Evolutionary conservation across 495 filamentous ascomycete species (phyloP).

Genomic region (Tuber borchii): DNA sequence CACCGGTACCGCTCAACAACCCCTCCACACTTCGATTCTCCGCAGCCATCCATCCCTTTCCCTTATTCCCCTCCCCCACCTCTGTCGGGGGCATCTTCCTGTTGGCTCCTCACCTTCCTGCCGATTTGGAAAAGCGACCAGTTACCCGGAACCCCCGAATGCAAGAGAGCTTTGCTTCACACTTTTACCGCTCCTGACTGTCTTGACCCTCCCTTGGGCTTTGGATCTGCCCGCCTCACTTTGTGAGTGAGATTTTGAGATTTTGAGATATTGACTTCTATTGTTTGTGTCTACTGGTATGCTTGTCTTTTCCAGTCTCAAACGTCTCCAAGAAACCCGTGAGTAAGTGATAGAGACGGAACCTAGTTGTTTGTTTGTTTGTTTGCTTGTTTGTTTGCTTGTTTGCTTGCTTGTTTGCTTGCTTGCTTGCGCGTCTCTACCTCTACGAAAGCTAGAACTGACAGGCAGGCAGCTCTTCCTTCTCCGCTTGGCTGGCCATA

Average conservation of each 20-base stretch:
- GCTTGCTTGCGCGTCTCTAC: background rate
- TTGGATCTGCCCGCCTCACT: background rate
- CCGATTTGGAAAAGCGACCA: background rate
- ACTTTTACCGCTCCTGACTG: background rate
- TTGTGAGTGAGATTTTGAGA: background rate
- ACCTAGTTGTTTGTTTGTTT: background rate
- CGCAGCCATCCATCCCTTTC: background rate
- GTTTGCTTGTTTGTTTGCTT: background rate
- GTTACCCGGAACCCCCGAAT: background rate
- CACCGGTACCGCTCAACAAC: background rate
- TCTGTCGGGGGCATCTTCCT: background rate
- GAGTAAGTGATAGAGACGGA: background rate
- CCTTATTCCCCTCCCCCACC: background rate
- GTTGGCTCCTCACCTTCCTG: background rate
- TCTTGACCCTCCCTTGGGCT: background rate
- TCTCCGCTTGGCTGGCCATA: slow-evolving; percentile 2
- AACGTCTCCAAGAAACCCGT: background rate
- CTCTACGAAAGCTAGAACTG: background rate
- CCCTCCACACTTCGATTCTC: background rate
- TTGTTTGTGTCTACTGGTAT: background rate
- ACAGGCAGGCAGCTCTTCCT: background rate
- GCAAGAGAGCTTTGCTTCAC: background rate
- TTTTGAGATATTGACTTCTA: background rate
- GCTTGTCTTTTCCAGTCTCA: background rate
- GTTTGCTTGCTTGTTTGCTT: background rate